A percentile compares a stretch with the other conserved stretches of the same genome.
Conservation (phyloP, 2,329 filamentous ascomycete genomes). For the Parascedosporium putredinis region DNA sequence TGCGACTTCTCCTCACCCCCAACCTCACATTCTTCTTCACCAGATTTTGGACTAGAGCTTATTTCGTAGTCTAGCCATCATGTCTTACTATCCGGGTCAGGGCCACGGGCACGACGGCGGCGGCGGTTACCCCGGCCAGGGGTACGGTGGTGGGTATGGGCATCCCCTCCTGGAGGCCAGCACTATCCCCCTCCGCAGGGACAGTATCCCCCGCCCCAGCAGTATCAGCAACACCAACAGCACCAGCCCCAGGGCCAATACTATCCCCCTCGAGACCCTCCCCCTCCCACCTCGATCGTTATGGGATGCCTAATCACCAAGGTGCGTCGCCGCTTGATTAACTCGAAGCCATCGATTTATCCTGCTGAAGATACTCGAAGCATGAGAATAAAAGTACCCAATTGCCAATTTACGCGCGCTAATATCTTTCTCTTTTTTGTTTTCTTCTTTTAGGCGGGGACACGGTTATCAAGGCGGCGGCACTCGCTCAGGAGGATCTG, state of each 20-base stretch:
- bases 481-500: constrained; percentile 22
- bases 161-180: constrained; percentile 14
- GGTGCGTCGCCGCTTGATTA: background rate
- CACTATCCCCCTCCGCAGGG: constrained; percentile 15
- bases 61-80: background rate
- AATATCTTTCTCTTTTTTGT: no score
- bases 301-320: constrained; percentile 11
- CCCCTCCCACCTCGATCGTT: constrained; percentile 12
- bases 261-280: constrained; percentile 14
- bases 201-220: constrained; percentile 18
- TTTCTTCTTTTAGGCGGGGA: background rate
- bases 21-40: background rate
- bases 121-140: constrained; percentile 14
- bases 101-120: constrained; percentile 10
- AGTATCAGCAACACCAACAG: constrained; percentile 14
- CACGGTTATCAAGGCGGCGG: constrained; percentile 11
- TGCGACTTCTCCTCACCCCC: background rate
- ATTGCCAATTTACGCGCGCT: no score
- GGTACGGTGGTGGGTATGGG: constrained; percentile 15
- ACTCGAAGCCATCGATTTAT: no score
- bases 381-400: no score
- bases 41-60: background rate
- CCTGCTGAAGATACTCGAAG: no score
- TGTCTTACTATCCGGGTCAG: constrained; percentile 13
- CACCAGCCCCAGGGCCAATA: constrained; percentile 16